These are phyloP conservation scores for Odontarrhena argentea DNA, from an alignment of 345 rosid genomes.

Conservation along the genomic window DNA sequence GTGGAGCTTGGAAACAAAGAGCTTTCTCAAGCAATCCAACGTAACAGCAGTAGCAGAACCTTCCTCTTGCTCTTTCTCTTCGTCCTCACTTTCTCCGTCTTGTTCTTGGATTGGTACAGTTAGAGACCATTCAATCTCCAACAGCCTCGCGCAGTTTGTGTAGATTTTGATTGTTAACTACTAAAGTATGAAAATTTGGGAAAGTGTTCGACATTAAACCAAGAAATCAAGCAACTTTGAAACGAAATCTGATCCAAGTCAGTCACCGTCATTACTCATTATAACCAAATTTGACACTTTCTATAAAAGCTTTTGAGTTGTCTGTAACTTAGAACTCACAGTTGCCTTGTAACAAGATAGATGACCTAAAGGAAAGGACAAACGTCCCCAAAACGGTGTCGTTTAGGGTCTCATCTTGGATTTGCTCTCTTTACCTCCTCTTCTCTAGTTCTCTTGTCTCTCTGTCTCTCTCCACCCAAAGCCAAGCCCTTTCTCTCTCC, in stretches of 20 bases:
- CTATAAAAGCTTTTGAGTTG: constrained; percentile 9
- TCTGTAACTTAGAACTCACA: constrained; percentile 21
- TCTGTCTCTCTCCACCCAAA: constrained; percentile 27
- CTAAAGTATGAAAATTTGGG: constrained; percentile 16
- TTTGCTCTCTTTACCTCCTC: constrained; percentile 35
- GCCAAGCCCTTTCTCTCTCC: constrained; percentile 28
- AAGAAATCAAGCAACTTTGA: constrained; percentile 13
- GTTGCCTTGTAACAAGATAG: constrained; percentile 29
- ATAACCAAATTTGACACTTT: constrained; percentile 32
- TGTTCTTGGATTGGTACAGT: constrained; percentile 93
- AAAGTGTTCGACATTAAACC: neutral
- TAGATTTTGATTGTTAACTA: constrained; percentile 14
- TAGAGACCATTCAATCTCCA: constrained; percentile 32
- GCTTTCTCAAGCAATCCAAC: constrained; percentile 72
- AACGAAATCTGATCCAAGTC: neutral
- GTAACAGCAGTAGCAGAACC: constrained; percentile 90
- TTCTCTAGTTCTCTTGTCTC: constrained; percentile 19
- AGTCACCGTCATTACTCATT: constrained; percentile 29
- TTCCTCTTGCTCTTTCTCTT: constrained; percentile 78
- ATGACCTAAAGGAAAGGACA: constrained; percentile 28
- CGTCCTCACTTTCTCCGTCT: constrained; percentile 81
- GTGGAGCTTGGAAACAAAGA: constrained; percentile 90
- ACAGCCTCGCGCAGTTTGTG: constrained; percentile 31
- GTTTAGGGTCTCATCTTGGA: constrained; percentile 34
- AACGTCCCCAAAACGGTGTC: constrained; percentile 26